These are phyloP conservation scores for Pseudopyrenochaeta lycopersici DNA, from an alignment of 2,329 filamentous ascomycete genomes.

Conservation along the genomic window DNA sequence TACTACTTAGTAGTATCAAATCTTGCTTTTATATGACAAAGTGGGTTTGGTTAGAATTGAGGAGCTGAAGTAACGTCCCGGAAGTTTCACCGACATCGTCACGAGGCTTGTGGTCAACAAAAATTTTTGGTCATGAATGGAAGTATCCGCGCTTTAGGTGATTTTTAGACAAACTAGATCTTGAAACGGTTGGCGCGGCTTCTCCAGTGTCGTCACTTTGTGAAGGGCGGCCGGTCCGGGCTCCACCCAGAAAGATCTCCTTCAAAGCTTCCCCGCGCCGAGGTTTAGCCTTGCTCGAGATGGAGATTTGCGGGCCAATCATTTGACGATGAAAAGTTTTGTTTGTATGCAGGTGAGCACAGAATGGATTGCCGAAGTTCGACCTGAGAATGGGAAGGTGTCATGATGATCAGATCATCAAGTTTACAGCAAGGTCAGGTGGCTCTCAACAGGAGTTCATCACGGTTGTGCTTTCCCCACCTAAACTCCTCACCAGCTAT, in stretches of 20 bases:
- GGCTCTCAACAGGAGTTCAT: too few relatives aligned
- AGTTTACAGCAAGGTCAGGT: too few relatives aligned
- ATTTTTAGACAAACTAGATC: constrained; percentile 9
- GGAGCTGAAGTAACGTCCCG: constrained; percentile 14
- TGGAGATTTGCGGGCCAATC: constrained; percentile 7
- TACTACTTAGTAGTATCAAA: neutral
- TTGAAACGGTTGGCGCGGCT: neutral
- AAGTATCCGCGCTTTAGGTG: constrained; percentile 16
- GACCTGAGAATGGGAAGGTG: neutral
- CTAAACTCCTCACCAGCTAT: too few relatives aligned
- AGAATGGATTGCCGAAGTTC: neutral
- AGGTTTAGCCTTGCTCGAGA: constrained; percentile 14
- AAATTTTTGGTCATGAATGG: constrained; percentile 14
- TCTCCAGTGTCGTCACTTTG: neutral
- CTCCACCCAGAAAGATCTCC: constrained; percentile 11
- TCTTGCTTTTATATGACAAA: neutral
- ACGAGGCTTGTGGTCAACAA: constrained; percentile 16
- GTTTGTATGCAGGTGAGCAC: neutral
- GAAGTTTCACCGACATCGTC: constrained; percentile 3
- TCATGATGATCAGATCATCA: too few relatives aligned
- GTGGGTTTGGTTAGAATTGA: constrained; percentile 3
- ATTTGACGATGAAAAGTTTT: neutral
- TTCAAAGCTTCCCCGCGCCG: constrained; percentile 14
- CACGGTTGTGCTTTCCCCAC: too few relatives aligned
- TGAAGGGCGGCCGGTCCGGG: neutral